Base-by-base conservation (phyloP, 768 basidiomycete species). In the Boletus edulis region DNA sequence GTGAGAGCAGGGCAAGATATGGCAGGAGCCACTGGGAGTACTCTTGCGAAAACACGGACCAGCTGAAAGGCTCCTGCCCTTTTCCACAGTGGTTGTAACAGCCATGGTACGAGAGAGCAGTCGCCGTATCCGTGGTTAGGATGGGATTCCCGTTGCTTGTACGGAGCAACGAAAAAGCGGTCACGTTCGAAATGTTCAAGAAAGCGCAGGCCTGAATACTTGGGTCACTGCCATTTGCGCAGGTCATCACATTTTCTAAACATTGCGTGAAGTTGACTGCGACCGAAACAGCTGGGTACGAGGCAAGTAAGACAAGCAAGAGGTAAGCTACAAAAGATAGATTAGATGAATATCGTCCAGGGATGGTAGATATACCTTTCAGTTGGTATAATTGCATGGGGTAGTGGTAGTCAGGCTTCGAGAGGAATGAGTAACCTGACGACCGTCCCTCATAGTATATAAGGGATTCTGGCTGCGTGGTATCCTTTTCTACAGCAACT, bases 11-110 rank as follows among this genome's bases (percentile, higher is more conserved):
- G 1, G 79, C 77, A 13, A 81, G 71, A 70, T 76, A 79, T 8
- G 80, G 80, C 7, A 81, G 52, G 3, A 81, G 66, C 80, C 79
- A 81, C 0, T 76, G 59, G 10, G 70, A 67, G 57, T 75, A 78
- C 44, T 76, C 67, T 44, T 76, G 75, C 0, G 68, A 46, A 46
- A 68, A 70, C 3, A 22, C 32, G 2, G 18, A 15, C 66, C 66
- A 68, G 13, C n/a, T 32, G n/a, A 68, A 70, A 13, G 57, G 17
- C 9, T 56, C 50, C 12, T 57, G 50, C 1, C 48, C 45, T 4
- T 0, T 8, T 29, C 68, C 66, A 18, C 67, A 68, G 17, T 34
- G 15, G 0, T 11, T 0, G 13, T 5, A 2, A 27, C 67, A 68
- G 4, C 54, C 47, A 14, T 2, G 0, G 1, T 51, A 59, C 4